A percentile compares a stretch with the other conserved stretches of the same genome.
Conservation (phyloP, 306 rosid genomes). For the Gillenia trifoliata region DNA sequence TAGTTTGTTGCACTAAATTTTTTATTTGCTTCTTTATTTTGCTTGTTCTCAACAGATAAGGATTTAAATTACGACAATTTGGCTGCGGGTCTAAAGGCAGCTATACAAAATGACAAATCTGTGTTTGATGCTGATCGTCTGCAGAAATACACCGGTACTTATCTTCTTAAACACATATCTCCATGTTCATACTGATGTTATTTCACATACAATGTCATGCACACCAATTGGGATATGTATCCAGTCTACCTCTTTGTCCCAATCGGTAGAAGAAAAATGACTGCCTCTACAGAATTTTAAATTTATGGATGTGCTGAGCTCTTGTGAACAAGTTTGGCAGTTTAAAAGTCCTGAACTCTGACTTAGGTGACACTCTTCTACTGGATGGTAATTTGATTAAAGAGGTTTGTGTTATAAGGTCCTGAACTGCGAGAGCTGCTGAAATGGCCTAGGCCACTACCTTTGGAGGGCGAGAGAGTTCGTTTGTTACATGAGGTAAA, state of each 20-base stretch:
- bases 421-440: conserved; percentile 70
- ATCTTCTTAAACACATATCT: conserved; percentile 15
- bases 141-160: conserved; percentile 76
- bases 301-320: background rate
- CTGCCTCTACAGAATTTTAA: background rate
- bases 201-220: background rate
- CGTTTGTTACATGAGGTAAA: conserved; percentile 88
- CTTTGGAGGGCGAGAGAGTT: conserved; percentile 92
- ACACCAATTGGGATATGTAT: background rate
- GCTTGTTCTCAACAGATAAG: conserved; percentile 43
- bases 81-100: conserved; percentile 78
- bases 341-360: background rate
- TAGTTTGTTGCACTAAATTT: background rate
- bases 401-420: conserved; percentile 44
- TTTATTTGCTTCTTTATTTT: background rate
- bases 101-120: conserved; percentile 69
- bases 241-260: background rate
- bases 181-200: conserved; percentile 1
- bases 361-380: conserved; percentile 1
- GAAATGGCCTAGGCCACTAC: conserved; percentile 92
- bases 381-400: conserved; percentile 8
- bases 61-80: conserved; percentile 79
- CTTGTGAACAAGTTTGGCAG: background rate
- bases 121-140: conserved; percentile 85
- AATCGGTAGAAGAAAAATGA: background rate